These are phyloP conservation scores for Podaxis mareebaensis DNA, from an alignment of 768 basidiomycete species.

Conservation along the genomic window DNA sequence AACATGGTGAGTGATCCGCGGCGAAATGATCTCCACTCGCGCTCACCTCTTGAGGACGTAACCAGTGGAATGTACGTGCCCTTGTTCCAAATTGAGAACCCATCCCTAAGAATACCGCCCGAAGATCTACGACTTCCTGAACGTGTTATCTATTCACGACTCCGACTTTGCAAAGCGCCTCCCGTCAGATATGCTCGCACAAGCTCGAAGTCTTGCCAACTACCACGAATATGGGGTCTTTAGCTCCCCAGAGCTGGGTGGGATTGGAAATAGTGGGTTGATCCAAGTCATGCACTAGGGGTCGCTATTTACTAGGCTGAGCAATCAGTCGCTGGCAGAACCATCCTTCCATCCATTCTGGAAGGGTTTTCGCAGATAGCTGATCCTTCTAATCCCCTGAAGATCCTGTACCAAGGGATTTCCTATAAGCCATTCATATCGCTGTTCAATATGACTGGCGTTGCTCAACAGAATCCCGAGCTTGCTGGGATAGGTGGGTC, in stretches of 20 bases:
- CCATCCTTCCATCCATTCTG: slow-evolving; percentile 63
- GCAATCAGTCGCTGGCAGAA: slow-evolving; percentile 60
- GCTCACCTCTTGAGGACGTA: neutral
- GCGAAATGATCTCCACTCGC: neutral
- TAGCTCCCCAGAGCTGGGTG: slow-evolving; percentile 45
- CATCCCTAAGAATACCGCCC: slow-evolving; percentile 23
- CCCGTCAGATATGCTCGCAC: slow-evolving; percentile 49
- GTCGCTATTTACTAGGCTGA: neutral
- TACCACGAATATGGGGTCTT: slow-evolving; percentile 77
- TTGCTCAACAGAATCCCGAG: slow-evolving; percentile 47
- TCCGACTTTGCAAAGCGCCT: slow-evolving; percentile 47
- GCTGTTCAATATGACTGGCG: slow-evolving; percentile 75
- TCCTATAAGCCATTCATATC: slow-evolving; percentile 81
- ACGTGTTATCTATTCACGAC: slow-evolving; percentile 71
- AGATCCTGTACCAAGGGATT: slow-evolving; percentile 58
- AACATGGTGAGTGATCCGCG: slow-evolving; percentile 52
- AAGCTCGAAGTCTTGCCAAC: slow-evolving; percentile 63
- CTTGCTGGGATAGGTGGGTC: slow-evolving; percentile 59
- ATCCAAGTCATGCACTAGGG: neutral
- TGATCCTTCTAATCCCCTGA: slow-evolving; percentile 50
- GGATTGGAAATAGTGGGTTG: slow-evolving; percentile 65
- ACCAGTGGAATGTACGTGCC: slow-evolving; percentile 14
- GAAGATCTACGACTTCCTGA: slow-evolving; percentile 73
- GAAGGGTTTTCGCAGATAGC: slow-evolving; percentile 51
- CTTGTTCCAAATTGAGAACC: neutral